Evolutionary conservation across 371 early-diverging fungal species (phyloP).

Genomic region (Rhizopus sp.): DNA sequence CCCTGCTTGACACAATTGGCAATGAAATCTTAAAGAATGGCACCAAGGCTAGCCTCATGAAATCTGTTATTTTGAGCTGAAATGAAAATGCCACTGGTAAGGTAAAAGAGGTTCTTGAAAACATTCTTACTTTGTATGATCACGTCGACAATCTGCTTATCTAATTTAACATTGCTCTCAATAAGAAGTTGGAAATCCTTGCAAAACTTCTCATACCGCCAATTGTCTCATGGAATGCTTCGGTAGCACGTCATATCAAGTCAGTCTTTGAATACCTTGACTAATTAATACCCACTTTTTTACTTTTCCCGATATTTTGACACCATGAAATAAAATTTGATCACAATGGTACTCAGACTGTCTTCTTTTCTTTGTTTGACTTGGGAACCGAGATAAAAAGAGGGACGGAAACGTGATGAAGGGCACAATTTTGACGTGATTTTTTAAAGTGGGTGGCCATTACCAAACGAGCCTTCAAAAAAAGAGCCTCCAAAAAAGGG

Average conservation of each 20-base stretch:
- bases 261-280: slow-evolving; percentile 1
- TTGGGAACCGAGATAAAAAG: too few species aligned
- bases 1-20: slow-evolving; percentile 5
- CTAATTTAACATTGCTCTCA: neutral
- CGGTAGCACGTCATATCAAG: slow-evolving; percentile 1
- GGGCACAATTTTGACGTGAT: too few species aligned
- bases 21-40: slow-evolving; percentile 3
- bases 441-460: too few species aligned
- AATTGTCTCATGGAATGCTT: slow-evolving; percentile 6
- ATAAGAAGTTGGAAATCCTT: slow-evolving; percentile 3
- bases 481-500: too few species aligned
- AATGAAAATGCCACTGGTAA: neutral
- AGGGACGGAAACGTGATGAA: too few species aligned
- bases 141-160: neutral
- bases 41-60: neutral
- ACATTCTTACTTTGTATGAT: slow-evolving; percentile 1
- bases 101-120: slow-evolving; percentile 3
- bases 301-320: too few species aligned
- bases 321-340: too few species aligned
- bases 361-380: too few species aligned
- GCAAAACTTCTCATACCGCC: slow-evolving; percentile 2
- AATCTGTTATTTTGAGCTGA: too few species aligned
- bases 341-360: too few species aligned
- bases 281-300: too few species aligned
- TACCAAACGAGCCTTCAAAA: too few species aligned